These are phyloP conservation scores for Geosiphon pyriformis DNA, from an alignment of 192 early-diverging fungal species.

Conservation along the genomic window DNA sequence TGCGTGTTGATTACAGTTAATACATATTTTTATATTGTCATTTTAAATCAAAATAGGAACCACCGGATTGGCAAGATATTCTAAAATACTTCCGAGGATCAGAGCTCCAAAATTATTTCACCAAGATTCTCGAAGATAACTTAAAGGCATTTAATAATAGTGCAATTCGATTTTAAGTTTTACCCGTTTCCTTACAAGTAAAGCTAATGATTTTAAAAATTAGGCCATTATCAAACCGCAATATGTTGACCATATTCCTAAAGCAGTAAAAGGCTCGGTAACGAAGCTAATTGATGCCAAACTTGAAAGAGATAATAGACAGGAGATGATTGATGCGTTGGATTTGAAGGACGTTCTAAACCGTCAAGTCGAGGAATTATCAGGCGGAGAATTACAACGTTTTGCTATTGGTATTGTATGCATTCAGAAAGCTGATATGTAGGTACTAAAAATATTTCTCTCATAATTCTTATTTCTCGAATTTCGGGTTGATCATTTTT, in stretches of 20 bases:
- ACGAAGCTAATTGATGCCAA: constrained; percentile 66
- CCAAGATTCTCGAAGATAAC: constrained; percentile 95
- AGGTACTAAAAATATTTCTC: constrained; percentile 23
- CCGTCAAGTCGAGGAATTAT: constrained; percentile 80
- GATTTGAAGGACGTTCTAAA: constrained; percentile 79
- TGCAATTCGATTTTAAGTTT: not conserved
- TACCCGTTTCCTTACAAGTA: not conserved
- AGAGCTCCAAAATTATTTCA: constrained; percentile 98
- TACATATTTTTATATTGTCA: not conserved
- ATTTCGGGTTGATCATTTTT: not conserved
- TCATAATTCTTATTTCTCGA: not conserved
- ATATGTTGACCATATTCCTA: constrained; percentile 88
- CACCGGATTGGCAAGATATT: constrained; percentile 96
- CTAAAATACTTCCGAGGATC: constrained; percentile 93
- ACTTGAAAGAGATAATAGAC: constrained; percentile 65
- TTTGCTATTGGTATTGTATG: constrained; percentile 88
- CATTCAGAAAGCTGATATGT: constrained; percentile 85
- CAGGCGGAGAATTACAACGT: constrained; percentile 96
- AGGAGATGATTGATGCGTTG: constrained; percentile 64
- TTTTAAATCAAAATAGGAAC: constrained; percentile 31
- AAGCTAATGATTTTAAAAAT: constrained; percentile 8
- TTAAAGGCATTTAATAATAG: constrained; percentile 50
- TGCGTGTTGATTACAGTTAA: not conserved
- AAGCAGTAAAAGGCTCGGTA: constrained; percentile 75
- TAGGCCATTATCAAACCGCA: constrained; percentile 92